Evolutionary conservation across 1,284 basidiomycete genomes (phyloP).

Genomic region (Rhodotorula sp.): DNA sequence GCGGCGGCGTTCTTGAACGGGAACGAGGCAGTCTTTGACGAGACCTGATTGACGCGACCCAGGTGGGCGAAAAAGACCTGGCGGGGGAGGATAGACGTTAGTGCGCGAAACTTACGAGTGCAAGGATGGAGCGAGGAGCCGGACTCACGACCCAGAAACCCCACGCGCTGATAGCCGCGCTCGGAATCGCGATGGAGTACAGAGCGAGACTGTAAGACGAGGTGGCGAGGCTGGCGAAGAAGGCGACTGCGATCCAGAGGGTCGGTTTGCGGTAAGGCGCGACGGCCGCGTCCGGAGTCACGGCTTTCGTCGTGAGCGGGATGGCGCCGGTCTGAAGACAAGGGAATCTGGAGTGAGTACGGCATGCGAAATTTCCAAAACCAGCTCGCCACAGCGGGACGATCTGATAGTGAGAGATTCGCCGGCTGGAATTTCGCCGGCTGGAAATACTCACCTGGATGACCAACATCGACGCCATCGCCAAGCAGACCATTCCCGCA

Average conservation of each 20-base stretch:
- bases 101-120: neutral
- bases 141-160: slow-evolving; percentile 34
- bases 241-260: slow-evolving; percentile 16
- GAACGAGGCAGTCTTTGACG: slow-evolving; percentile 8
- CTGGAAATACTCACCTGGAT: slow-evolving; percentile 21
- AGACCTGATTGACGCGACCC: slow-evolving; percentile 22
- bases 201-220: slow-evolving; percentile 19
- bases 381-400: neutral
- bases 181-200: slow-evolving; percentile 13
- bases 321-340: slow-evolving; percentile 26
- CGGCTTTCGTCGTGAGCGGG: slow-evolving; percentile 19
- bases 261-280: slow-evolving; percentile 29
- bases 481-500: slow-evolving; percentile 18
- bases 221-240: slow-evolving; percentile 23
- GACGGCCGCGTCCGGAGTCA: slow-evolving; percentile 1
- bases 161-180: slow-evolving; percentile 12
- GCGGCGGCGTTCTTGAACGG: slow-evolving; percentile 25
- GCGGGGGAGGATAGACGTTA: neutral
- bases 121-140: neutral
- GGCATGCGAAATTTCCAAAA: too few relatives aligned
- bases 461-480: slow-evolving; percentile 22
- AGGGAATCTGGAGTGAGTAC: neutral
- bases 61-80: slow-evolving; percentile 33
- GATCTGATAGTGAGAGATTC: too few relatives aligned
- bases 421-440: too few relatives aligned